Conservation (phyloP, 1,284 basidiomycete species). For the Pascua guehoae region DNA sequence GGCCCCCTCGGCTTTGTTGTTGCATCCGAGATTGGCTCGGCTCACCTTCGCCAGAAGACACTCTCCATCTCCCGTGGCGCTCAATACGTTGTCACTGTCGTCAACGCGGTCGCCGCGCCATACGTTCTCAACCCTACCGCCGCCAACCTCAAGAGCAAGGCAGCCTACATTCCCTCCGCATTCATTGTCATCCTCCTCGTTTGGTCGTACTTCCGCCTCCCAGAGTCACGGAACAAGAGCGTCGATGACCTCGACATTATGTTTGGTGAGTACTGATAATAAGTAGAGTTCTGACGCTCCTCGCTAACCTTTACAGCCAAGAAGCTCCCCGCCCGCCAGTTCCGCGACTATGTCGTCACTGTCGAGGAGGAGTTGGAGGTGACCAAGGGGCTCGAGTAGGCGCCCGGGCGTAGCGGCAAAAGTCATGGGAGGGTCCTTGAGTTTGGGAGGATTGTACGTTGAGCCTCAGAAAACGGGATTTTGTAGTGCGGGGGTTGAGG, state of each 20-base stretch:
- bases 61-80: slow-evolving; percentile 50
- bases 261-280: slow-evolving; percentile 25
- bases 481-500: too few relatives aligned
- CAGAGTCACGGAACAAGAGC: slow-evolving; percentile 38
- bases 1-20: slow-evolving; percentile 29
- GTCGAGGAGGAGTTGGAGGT: not conserved
- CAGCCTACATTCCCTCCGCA: slow-evolving; percentile 40
- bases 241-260: slow-evolving; percentile 45
- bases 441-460: too few relatives aligned
- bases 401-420: too few relatives aligned
- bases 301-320: slow-evolving; percentile 39
- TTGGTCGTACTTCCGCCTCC: slow-evolving; percentile 40
- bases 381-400: not conserved
- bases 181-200: slow-evolving; percentile 21
- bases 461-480: too few relatives aligned
- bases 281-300: slow-evolving; percentile 38
- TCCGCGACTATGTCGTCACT: not conserved
- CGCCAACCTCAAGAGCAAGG: slow-evolving; percentile 17
- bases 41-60: slow-evolving; percentile 51
- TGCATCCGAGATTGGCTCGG: slow-evolving; percentile 49
- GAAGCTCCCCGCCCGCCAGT: slow-evolving; percentile 27
- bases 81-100: slow-evolving; percentile 43
- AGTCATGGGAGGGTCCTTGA: too few relatives aligned
- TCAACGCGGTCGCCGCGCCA: slow-evolving; percentile 8
- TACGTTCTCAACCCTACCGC: slow-evolving; percentile 17